Percentiles rank a stretch among this genome's conserved stretches.
These are phyloP conservation scores for Naganishia antarctica DNA, from an alignment of 768 basidiomycete genomes.

Conservation along the genomic window DNA sequence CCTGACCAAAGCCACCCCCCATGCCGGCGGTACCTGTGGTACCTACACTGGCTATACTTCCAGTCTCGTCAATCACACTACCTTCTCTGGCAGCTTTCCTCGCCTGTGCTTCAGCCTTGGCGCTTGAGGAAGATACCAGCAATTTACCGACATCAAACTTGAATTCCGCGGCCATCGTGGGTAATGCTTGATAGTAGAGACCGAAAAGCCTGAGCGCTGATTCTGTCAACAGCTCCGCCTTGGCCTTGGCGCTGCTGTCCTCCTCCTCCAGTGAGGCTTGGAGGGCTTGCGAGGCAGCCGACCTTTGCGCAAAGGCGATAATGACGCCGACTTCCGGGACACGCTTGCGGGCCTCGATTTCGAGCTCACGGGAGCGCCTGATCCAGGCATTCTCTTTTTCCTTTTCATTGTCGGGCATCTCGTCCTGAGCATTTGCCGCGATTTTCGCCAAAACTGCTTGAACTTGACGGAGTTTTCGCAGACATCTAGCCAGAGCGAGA, in stretches of 20 bases:
- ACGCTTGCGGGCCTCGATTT: slow-evolving; percentile 66
- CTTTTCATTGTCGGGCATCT: slow-evolving; percentile 60
- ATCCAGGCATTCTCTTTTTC: slow-evolving; percentile 64
- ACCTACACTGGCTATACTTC: slow-evolving; percentile 40
- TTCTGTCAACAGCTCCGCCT: slow-evolving; percentile 62
- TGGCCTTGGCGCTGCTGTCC: slow-evolving; percentile 49
- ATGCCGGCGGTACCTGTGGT: slow-evolving; percentile 46
- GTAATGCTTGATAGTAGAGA: slow-evolving; percentile 76
- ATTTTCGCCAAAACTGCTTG: slow-evolving; percentile 45
- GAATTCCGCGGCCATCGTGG: slow-evolving; percentile 67
- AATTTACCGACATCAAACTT: slow-evolving; percentile 83
- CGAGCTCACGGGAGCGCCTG: slow-evolving; percentile 63
- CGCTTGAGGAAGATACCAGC: slow-evolving; percentile 54
- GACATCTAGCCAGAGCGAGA: slow-evolving; percentile 66
- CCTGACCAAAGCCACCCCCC: slow-evolving; percentile 50
- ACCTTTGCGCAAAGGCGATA: slow-evolving; percentile 70
- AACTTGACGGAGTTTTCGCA: slow-evolving; percentile 66
- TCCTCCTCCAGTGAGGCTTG: slow-evolving; percentile 49
- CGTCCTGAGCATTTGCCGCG: slow-evolving; percentile 42
- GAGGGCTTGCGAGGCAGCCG: slow-evolving; percentile 37
- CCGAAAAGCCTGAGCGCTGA: slow-evolving; percentile 72
- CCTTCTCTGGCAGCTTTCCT: slow-evolving; percentile 44
- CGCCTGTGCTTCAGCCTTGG: slow-evolving; percentile 36
- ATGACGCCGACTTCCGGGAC: slow-evolving; percentile 84
- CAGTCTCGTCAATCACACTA: slow-evolving; percentile 43